Conservation (phyloP, 2,329 filamentous ascomycete species). For the Sclerotinia borealis region DNA sequence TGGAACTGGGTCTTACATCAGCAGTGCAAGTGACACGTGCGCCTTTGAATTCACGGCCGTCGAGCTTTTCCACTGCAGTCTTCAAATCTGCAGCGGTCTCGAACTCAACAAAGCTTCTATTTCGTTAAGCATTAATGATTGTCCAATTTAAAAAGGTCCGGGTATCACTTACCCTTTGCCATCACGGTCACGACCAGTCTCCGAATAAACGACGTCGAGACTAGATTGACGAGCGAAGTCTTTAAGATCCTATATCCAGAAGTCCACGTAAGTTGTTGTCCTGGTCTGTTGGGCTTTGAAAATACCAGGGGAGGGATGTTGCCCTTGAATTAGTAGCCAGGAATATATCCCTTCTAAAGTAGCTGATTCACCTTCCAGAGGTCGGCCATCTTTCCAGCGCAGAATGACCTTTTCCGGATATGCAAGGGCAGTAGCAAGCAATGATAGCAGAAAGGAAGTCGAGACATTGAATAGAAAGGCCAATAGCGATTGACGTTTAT, state of each 20-base stretch:
- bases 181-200: constrained; percentile 86
- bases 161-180: constrained; percentile 71
- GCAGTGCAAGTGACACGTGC: constrained; percentile 77
- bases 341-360: constrained; percentile 23
- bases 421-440: constrained; percentile 24
- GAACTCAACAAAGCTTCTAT: constrained; percentile 86
- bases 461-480: constrained; percentile 30
- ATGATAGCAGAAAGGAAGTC: constrained; percentile 31
- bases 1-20: constrained; percentile 58
- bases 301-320: constrained; percentile 29
- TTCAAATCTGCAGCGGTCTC: constrained; percentile 87
- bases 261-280: constrained; percentile 68
- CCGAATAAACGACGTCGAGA: constrained; percentile 96
- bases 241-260: constrained; percentile 93
- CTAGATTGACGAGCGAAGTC: constrained; percentile 97
- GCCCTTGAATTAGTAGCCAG: constrained; percentile 29
- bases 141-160: neutral
- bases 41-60: constrained; percentile 89
- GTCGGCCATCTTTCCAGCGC: constrained; percentile 25
- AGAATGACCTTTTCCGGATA: constrained; percentile 28
- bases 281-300: constrained; percentile 28
- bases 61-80: constrained; percentile 89
- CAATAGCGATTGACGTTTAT: constrained; percentile 21
- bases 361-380: constrained; percentile 28
- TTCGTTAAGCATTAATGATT: constrained; percentile 16